A percentile compares a stretch with the other conserved stretches of the same genome.
Evolutionary conservation across 2,329 filamentous ascomycete species (phyloP).

Genomic region (Epicoccum nigrum): DNA sequence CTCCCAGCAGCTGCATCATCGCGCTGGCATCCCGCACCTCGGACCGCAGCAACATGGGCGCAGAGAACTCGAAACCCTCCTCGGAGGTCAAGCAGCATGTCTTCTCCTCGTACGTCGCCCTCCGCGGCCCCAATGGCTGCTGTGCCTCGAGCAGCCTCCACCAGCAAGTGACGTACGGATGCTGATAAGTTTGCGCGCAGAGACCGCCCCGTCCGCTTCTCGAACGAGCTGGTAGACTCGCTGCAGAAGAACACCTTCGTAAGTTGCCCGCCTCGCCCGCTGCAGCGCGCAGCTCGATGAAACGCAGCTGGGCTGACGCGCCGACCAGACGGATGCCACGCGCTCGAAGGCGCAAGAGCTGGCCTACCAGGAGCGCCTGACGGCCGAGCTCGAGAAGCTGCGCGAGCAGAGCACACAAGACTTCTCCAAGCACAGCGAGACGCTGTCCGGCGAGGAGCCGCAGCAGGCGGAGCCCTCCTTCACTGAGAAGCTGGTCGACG

Average conservation of each 20-base stretch:
- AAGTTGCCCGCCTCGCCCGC: constrained; percentile 30
- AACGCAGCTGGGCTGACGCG: constrained; percentile 18
- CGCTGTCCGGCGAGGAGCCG: constrained; percentile 58
- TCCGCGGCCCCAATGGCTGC: constrained; percentile 30
- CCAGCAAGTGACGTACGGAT: constrained; percentile 7
- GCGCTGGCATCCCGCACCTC: constrained; percentile 27
- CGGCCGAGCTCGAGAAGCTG: constrained; percentile 81
- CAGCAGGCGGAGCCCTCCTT: constrained; percentile 42
- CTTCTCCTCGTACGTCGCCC: constrained; percentile 62
- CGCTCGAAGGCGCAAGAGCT: constrained; percentile 84
- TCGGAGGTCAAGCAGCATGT: constrained; percentile 62
- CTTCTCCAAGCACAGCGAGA: constrained; percentile 71
- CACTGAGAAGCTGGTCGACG: constrained; percentile 45
- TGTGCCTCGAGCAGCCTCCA: neutral
- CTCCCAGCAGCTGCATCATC: constrained; percentile 39
- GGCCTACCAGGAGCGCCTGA: constrained; percentile 85
- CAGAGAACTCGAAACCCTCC: constrained; percentile 66
- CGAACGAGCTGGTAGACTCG: constrained; percentile 79
- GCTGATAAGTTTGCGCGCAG: constrained; percentile 52
- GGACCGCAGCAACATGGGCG: constrained; percentile 59
- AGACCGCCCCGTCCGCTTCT: constrained; percentile 71
- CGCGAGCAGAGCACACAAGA: constrained; percentile 72
- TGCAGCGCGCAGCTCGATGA: neutral
- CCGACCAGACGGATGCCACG: constrained; percentile 79
- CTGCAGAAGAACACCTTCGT: constrained; percentile 88